Evolutionary conservation across 1,284 basidiomycete genomes (phyloP).

Genomic region (Cutaneotrichosporon spelunceum): DNA sequence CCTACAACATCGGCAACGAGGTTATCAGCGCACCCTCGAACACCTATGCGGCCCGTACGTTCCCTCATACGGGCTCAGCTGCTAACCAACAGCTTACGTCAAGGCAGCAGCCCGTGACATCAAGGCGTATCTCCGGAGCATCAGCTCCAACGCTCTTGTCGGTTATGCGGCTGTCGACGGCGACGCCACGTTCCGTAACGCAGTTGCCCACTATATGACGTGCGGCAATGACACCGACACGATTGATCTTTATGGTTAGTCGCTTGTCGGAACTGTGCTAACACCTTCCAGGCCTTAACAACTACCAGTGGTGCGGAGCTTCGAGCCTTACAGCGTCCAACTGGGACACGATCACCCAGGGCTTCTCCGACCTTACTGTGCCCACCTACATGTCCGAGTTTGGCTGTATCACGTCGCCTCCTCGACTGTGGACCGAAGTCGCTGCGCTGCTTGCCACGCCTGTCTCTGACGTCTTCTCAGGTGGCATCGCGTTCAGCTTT

Average conservation of each 20-base stretch:
- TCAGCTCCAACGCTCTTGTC: slow-evolving; percentile 66
- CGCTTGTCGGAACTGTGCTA: slow-evolving; percentile 59
- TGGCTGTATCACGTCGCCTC: slow-evolving; percentile 65
- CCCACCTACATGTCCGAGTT: slow-evolving; percentile 88
- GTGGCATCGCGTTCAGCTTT: slow-evolving; percentile 73
- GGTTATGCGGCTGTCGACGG: slow-evolving; percentile 85
- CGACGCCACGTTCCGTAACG: slow-evolving; percentile 61
- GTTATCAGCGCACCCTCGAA: slow-evolving; percentile 63
- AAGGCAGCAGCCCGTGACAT: slow-evolving; percentile 87
- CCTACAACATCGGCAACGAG: slow-evolving; percentile 83
- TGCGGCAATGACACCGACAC: slow-evolving; percentile 69
- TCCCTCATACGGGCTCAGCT: neutral
- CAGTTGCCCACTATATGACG: slow-evolving; percentile 73
- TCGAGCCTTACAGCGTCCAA: slow-evolving; percentile 59
- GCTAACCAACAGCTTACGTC: slow-evolving; percentile 60
- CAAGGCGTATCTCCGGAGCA: slow-evolving; percentile 75
- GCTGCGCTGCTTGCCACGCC: slow-evolving; percentile 66
- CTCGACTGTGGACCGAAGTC: slow-evolving; percentile 78
- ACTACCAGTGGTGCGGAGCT: slow-evolving; percentile 70
- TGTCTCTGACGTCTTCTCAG: slow-evolving; percentile 78
- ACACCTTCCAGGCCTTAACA: slow-evolving; percentile 43
- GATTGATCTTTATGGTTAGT: slow-evolving; percentile 81
- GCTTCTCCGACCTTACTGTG: slow-evolving; percentile 62
- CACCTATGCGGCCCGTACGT: slow-evolving; percentile 61
- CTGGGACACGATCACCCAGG: slow-evolving; percentile 51